phyloP scores from a whole-genome alignment of 208 protist genomes.

The Trypanosoma avium region DNA sequence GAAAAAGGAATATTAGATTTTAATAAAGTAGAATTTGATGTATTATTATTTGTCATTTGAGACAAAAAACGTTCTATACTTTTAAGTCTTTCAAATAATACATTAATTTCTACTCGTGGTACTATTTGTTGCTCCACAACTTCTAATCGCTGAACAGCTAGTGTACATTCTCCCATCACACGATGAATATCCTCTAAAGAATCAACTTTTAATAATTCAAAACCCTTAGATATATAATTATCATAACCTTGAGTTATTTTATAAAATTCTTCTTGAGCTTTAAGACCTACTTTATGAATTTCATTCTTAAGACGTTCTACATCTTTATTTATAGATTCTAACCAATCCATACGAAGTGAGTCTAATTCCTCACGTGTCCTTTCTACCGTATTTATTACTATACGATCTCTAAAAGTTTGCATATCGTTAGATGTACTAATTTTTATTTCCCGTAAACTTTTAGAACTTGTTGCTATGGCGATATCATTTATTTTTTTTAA shows the following conservation, averaged over 20 bases:
- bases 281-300: constrained; percentile 41
- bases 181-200: constrained; percentile 34
- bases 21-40: neutral
- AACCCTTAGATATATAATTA: constrained; percentile 39
- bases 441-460: constrained; percentile 53
- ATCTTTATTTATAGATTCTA: constrained; percentile 32
- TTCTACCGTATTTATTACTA: constrained; percentile 36
- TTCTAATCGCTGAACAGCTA: constrained; percentile 34
- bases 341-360: constrained; percentile 41
- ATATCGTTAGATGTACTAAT: constrained; percentile 43
- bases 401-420: constrained; percentile 46
- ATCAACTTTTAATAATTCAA: constrained; percentile 26
- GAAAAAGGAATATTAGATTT: neutral
- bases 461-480: constrained; percentile 57
- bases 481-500: constrained; percentile 61
- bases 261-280: constrained; percentile 32
- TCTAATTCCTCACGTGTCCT: constrained; percentile 54
- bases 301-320: constrained; percentile 39
- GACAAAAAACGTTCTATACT: neutral
- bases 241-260: constrained; percentile 39
- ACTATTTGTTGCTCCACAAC: constrained; percentile 32
- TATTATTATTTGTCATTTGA: neutral
- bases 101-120: constrained; percentile 26
- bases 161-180: constrained; percentile 25
- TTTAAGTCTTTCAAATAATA: constrained; percentile 32